Evolutionary conservation across 2,329 filamentous ascomycete species (phyloP).

Genomic region (Aspergillus hortae): DNA sequence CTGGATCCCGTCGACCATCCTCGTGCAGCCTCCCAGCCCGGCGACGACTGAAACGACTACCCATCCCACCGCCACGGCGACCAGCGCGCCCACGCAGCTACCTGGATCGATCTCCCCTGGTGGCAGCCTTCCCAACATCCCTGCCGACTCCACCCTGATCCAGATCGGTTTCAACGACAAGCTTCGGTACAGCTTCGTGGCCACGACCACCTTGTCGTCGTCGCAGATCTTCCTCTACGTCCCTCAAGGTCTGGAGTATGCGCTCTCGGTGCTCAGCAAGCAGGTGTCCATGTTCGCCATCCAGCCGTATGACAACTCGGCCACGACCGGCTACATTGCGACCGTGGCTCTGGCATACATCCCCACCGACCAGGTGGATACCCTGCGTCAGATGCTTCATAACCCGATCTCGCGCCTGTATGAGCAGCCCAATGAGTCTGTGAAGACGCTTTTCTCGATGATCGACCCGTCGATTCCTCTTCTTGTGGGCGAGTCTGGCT

Average conservation of each 20-base stretch:
- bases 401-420: conserved; percentile 72
- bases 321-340: conserved; percentile 69
- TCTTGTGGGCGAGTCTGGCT: conserved; percentile 46
- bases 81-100: conserved; percentile 58
- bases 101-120: conserved; percentile 74
- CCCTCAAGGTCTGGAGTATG: conserved; percentile 66
- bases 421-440: conserved; percentile 62
- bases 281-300: conserved; percentile 68
- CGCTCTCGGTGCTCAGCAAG: conserved; percentile 45
- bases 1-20: conserved; percentile 24
- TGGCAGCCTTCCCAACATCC: conserved; percentile 53
- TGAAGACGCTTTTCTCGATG: conserved; percentile 69
- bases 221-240: conserved; percentile 81
- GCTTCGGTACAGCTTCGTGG: conserved; percentile 82
- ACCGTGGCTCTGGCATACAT: conserved; percentile 76
- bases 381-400: conserved; percentile 65
- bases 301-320: conserved; percentile 69
- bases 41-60: conserved; percentile 24
- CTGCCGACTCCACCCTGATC: conserved; percentile 66
- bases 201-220: conserved; percentile 65
- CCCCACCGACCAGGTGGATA: conserved; percentile 65
- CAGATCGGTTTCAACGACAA: conserved; percentile 80
- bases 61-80: conserved; percentile 36
- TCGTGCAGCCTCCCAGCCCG: conserved; percentile 28
- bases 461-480: conserved; percentile 83